phyloP scores from a whole-genome alignment of 2,329 filamentous ascomycete species.

The Talaromyces sp. region DNA sequence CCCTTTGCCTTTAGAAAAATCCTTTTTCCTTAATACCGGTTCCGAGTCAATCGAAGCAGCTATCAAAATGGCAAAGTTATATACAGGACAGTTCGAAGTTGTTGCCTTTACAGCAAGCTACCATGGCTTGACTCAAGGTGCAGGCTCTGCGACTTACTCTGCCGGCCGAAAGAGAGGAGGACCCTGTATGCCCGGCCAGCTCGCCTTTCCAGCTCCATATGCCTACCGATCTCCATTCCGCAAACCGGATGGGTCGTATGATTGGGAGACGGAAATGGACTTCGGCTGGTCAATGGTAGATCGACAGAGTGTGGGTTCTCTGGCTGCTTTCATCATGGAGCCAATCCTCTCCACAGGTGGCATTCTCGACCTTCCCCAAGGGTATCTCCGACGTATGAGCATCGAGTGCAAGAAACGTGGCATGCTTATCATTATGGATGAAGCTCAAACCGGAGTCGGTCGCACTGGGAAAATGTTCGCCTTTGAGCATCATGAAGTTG shows the following conservation, averaged over 20 bases:
- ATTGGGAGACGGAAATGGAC: constrained; percentile 62
- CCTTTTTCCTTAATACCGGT: constrained; percentile 55
- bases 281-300: constrained; percentile 61
- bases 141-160: constrained; percentile 48
- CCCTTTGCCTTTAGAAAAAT: constrained; percentile 33
- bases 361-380: constrained; percentile 55
- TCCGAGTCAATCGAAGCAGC: constrained; percentile 58
- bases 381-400: constrained; percentile 56
- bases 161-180: constrained; percentile 47
- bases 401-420: constrained; percentile 50
- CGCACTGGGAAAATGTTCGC: constrained; percentile 57
- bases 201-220: constrained; percentile 1
- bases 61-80: constrained; percentile 60
- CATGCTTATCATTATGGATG: constrained; percentile 58
- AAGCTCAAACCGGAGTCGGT: constrained; percentile 57
- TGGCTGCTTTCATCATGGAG: constrained; percentile 61
- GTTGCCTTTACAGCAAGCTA: constrained; percentile 57
- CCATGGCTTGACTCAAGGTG: constrained; percentile 60
- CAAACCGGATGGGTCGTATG: constrained; percentile 55
- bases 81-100: constrained; percentile 62
- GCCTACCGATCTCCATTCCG: constrained; percentile 53
- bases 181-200: neutral
- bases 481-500: constrained; percentile 47
- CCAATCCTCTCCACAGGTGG: constrained; percentile 57
- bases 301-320: constrained; percentile 53